Percentiles rank a stretch among this genome's conserved stretches.
Evolutionary conservation across 106 monocot genomes (phyloP).

Genomic region (Dendrobium catenatum): DNA sequence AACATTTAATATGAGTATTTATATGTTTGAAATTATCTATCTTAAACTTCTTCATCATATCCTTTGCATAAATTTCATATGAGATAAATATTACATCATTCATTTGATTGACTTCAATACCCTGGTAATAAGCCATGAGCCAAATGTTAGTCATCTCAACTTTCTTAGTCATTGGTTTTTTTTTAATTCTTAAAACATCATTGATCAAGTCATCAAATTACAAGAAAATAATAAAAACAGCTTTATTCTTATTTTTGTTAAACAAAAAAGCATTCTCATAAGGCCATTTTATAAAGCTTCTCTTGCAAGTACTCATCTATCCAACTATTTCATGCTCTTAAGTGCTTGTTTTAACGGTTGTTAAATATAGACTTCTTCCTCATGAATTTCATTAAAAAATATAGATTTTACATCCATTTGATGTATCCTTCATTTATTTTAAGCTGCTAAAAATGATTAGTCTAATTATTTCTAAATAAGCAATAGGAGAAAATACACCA

Average conservation of each 20-base stretch:
- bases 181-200: constrained; percentile 4
- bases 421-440: background rate
- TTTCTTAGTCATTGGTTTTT: background rate
- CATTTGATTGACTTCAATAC: background rate
- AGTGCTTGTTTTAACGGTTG: background rate
- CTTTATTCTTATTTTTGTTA: background rate
- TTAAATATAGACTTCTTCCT: too few species aligned
- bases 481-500: background rate
- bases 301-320: background rate
- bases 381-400: background rate
- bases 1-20: background rate
- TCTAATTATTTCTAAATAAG: background rate
- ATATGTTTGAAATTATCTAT: background rate
- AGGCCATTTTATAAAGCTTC: background rate
- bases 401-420: constrained; percentile 1
- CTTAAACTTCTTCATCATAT: background rate
- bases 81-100: background rate
- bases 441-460: background rate
- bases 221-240: background rate
- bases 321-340: background rate
- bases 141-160: constrained; percentile 1
- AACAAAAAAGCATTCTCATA: background rate
- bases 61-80: background rate
- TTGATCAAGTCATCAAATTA: background rate
- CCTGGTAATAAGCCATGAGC: background rate